Conservation (phyloP, 768 basidiomycete genomes). For the Crepidotus variabilis region DNA sequence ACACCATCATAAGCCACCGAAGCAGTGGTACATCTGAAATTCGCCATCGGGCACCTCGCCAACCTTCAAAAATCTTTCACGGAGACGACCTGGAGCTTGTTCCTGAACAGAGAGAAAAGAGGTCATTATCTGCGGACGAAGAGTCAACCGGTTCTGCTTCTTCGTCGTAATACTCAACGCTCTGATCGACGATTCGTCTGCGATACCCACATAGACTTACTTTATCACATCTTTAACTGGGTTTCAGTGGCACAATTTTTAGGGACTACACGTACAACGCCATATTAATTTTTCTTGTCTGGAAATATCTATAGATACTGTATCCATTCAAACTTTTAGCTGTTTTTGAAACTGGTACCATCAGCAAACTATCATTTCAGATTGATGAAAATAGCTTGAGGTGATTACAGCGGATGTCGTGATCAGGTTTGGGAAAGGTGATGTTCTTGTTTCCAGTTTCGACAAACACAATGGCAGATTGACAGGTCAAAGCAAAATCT, state of each 20-base stretch:
- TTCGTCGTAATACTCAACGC: neutral
- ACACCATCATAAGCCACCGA: slow-evolving; percentile 12
- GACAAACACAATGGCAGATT: neutral
- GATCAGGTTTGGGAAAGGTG: no score
- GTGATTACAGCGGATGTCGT: neutral
- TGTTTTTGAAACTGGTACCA: no score
- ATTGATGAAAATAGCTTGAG: no score
- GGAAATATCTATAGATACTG: no score
- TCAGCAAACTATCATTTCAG: no score
- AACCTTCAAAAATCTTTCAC: neutral
- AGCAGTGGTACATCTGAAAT: slow-evolving; percentile 5
- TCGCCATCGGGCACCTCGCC: slow-evolving; percentile 8
- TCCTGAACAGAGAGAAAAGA: neutral
- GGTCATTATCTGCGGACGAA: neutral
- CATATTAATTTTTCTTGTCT: no score
- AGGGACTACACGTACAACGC: no score
- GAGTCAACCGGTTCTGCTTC: neutral
- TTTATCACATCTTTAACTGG: neutral
- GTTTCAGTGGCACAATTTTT: no score
- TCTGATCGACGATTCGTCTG: neutral
- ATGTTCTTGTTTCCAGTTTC: slow-evolving; percentile 6
- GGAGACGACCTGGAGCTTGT: neutral
- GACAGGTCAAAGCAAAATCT: neutral
- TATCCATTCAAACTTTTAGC: no score
- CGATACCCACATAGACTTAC: neutral